Percentiles rank a stretch among this genome's conserved stretches.
Conservation (phyloP, 1,284 basidiomycete genomes). For the Ceratobasidium sp. region DNA sequence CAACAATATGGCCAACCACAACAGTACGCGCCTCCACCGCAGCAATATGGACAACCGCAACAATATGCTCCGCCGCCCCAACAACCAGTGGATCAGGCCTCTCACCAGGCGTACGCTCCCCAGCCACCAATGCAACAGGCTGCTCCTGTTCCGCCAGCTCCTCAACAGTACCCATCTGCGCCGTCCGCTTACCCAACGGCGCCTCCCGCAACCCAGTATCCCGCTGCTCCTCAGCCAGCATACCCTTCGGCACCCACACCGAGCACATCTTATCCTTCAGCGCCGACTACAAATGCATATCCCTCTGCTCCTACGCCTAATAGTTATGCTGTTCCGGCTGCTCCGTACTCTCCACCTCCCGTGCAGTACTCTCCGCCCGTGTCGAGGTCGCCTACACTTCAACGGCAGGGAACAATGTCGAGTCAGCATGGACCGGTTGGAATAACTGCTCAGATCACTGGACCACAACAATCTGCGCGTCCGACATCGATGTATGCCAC, state of each 20-base stretch:
- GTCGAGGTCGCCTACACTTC: conserved; percentile 20
- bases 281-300: neutral
- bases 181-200: neutral
- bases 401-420: conserved; percentile 4
- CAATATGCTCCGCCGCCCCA: conserved; percentile 41
- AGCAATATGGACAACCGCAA: conserved; percentile 42
- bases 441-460: neutral
- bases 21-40: conserved; percentile 39
- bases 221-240: conserved; percentile 15
- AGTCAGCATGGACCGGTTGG: conserved; percentile 22
- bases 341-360: neutral
- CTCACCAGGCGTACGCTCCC: neutral
- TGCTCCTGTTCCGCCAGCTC: conserved; percentile 2
- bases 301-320: conserved; percentile 5
- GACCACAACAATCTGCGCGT: conserved; percentile 10
- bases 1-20: conserved; percentile 48
- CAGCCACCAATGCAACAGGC: conserved; percentile 1
- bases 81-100: conserved; percentile 1
- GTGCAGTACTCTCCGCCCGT: conserved; percentile 20
- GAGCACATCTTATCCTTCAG: conserved; percentile 4
- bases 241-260: neutral
- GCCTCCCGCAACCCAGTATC: neutral
- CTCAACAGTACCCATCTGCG: conserved; percentile 22
- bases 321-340: neutral
- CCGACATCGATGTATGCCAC: conserved; percentile 31